Percentiles rank a stretch among this genome's conserved stretches.
Conservation (phyloP, 371 early-diverging fungal species). For the Mucor piriformis region DNA sequence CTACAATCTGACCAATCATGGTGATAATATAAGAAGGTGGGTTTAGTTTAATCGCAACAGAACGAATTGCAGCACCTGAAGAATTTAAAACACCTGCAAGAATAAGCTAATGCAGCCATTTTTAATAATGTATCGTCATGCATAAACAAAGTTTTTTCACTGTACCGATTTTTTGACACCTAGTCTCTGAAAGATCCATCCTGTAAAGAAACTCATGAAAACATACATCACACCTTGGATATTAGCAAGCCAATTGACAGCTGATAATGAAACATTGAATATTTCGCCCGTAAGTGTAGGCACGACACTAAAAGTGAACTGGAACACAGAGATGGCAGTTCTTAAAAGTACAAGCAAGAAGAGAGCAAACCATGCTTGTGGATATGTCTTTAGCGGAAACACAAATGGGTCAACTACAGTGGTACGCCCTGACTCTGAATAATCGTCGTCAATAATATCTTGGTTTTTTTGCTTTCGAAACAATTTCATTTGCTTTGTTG, state of each 20-base stretch:
- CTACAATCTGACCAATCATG: slow-evolving; percentile 61
- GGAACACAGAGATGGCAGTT: slow-evolving; percentile 39
- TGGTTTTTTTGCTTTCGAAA: background rate
- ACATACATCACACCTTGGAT: slow-evolving; percentile 42
- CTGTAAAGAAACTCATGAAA: slow-evolving; percentile 39
- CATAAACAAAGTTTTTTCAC: background rate
- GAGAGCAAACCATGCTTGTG: slow-evolving; percentile 42
- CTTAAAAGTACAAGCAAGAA: slow-evolving; percentile 36
- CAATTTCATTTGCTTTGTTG: background rate
- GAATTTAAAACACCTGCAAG: slow-evolving; percentile 49
- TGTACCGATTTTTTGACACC: slow-evolving; percentile 46
- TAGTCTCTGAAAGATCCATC: slow-evolving; percentile 37
- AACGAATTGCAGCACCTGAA: slow-evolving; percentile 56
- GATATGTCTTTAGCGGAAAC: slow-evolving; percentile 35
- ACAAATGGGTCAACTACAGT: slow-evolving; percentile 12
- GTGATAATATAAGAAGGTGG: slow-evolving; percentile 45
- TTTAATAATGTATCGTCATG: background rate
- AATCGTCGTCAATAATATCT: slow-evolving; percentile 6
- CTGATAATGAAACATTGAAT: slow-evolving; percentile 32
- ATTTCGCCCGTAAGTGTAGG: slow-evolving; percentile 31
- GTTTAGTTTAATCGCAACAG: slow-evolving; percentile 37
- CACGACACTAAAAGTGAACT: slow-evolving; percentile 41
- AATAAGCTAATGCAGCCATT: slow-evolving; percentile 36
- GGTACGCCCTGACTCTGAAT: slow-evolving; percentile 11
- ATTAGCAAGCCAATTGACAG: slow-evolving; percentile 47